Evolutionary conservation across 1,284 basidiomycete species (phyloP).

Genomic region (Coniferiporia weirii): DNA sequence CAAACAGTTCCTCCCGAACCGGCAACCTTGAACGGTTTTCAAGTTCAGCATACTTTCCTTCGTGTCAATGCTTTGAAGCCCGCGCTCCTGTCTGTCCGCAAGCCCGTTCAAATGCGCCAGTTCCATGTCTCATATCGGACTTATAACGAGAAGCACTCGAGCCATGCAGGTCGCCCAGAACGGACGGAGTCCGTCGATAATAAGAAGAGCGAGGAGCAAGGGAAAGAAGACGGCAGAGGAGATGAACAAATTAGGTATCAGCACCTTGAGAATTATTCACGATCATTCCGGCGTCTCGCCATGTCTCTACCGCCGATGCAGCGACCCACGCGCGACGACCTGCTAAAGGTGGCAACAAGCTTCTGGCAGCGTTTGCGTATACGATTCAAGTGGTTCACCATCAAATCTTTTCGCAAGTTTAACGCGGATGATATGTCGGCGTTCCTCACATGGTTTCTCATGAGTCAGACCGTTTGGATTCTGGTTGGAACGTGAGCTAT

Average conservation of each 20-base stretch:
- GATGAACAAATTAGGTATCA: constrained; percentile 21
- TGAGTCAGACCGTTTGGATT: constrained; percentile 93
- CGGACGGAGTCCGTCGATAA: background rate
- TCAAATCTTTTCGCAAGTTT: constrained; percentile 92
- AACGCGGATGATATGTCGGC: constrained; percentile 97
- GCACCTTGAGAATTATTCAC: constrained; percentile 69
- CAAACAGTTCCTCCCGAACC: constrained; percentile 7
- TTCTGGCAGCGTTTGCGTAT: constrained; percentile 90
- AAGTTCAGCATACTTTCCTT: background rate
- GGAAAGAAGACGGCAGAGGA: background rate
- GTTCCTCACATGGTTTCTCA: constrained; percentile 90
- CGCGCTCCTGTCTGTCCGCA: background rate
- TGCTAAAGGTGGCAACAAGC: constrained; percentile 79
- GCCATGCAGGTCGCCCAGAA: background rate
- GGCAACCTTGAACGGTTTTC: background rate
- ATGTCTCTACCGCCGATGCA: constrained; percentile 73
- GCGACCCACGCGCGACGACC: constrained; percentile 81
- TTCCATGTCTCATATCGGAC: background rate
- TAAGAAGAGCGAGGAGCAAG: background rate
- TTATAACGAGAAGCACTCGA: background rate
- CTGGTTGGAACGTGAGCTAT: constrained; percentile 83
- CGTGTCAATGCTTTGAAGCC: background rate
- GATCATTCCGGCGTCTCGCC: constrained; percentile 73
- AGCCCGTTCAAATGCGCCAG: background rate
- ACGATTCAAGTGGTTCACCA: constrained; percentile 97